These are phyloP conservation scores for Immersiella caudata DNA, from an alignment of 495 filamentous ascomycete species.

Conservation along the genomic window DNA sequence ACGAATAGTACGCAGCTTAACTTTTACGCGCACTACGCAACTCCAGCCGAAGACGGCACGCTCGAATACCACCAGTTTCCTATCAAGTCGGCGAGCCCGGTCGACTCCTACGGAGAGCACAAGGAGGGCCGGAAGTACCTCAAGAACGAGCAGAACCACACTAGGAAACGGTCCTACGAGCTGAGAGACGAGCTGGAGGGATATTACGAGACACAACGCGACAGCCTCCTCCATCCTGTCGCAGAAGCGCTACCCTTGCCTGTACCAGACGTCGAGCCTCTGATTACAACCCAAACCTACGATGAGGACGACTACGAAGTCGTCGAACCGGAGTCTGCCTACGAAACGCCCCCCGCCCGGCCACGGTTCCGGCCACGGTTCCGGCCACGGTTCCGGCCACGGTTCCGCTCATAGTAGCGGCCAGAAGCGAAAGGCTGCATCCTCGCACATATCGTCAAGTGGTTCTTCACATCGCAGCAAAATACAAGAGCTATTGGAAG, in stretches of 20 bases:
- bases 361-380: constrained; percentile 14
- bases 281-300: constrained; percentile 26
- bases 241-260: constrained; percentile 27
- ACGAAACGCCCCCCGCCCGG: constrained; percentile 26
- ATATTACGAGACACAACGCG: not conserved
- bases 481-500: constrained; percentile 30
- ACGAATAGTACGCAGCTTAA: constrained; percentile 34
- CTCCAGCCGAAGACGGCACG: constrained; percentile 26
- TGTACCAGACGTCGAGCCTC: constrained; percentile 28
- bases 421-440: constrained; percentile 26
- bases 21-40: constrained; percentile 35
- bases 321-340: constrained; percentile 24
- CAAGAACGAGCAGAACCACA: constrained; percentile 34
- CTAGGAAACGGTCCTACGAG: constrained; percentile 29
- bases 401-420: constrained; percentile 20
- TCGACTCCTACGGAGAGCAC: constrained; percentile 26
- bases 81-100: constrained; percentile 27
- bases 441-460: constrained; percentile 18
- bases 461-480: constrained; percentile 22
- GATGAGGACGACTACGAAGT: constrained; percentile 32
- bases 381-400: not conserved
- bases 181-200: constrained; percentile 1
- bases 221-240: constrained; percentile 24
- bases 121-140: constrained; percentile 30
- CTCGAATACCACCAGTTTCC: constrained; percentile 37